These are phyloP conservation scores for Mortierella sp. DNA, from an alignment of 371 early-diverging fungal species.

Conservation along the genomic window DNA sequence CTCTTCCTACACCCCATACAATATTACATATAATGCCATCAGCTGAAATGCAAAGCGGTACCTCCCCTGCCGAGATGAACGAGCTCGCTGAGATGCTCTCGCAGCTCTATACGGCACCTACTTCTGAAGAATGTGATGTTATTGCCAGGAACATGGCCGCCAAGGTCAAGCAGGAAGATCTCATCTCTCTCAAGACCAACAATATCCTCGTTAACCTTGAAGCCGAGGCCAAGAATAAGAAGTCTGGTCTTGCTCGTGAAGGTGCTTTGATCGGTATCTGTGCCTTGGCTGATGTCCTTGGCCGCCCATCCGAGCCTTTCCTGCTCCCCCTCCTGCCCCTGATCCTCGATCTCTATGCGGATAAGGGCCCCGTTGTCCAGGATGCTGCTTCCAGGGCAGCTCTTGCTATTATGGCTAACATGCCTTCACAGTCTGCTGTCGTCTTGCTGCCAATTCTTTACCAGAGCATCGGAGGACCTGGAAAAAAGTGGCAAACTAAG, in stretches of 20 bases:
- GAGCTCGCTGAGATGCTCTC: constrained; percentile 50
- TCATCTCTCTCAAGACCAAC: constrained; percentile 67
- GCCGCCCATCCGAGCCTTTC: constrained; percentile 71
- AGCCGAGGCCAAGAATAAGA: constrained; percentile 71
- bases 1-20: neutral
- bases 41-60: constrained; percentile 33
- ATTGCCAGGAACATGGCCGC: constrained; percentile 67
- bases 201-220: constrained; percentile 67
- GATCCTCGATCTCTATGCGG: constrained; percentile 74
- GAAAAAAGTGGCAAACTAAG: constrained; percentile 84
- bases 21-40: constrained; percentile 43
- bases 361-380: constrained; percentile 73
- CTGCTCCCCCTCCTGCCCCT: constrained; percentile 65
- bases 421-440: constrained; percentile 68
- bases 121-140: constrained; percentile 67
- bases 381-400: constrained; percentile 72
- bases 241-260: constrained; percentile 73
- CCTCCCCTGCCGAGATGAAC: constrained; percentile 24
- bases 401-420: constrained; percentile 61
- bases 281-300: constrained; percentile 66
- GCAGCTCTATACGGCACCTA: constrained; percentile 66
- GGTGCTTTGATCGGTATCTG: constrained; percentile 74
- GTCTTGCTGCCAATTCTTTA: constrained; percentile 69
- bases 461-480: constrained; percentile 69
- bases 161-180: constrained; percentile 63